phyloP scores from a whole-genome alignment of 805 yeast genomes.

The Candida ulmi region DNA sequence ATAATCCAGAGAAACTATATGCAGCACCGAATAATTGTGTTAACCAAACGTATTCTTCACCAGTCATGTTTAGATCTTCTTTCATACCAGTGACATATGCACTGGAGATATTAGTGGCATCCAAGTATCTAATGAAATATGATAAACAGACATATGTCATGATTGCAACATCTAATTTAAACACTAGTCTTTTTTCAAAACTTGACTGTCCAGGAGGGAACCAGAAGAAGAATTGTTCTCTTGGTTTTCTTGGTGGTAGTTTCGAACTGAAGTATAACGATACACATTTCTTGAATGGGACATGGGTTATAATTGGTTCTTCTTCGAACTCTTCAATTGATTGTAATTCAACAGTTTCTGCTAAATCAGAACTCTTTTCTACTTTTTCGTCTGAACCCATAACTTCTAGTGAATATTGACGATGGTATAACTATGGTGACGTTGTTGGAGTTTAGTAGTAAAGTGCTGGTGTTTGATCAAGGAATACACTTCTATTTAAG shows the following conservation, averaged over 20 bases:
- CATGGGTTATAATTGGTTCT: background rate
- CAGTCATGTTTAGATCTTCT: slow-evolving; percentile 43
- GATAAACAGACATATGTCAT: slow-evolving; percentile 12
- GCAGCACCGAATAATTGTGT: slow-evolving; percentile 4
- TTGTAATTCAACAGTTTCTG: too few species aligned
- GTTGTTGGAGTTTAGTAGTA: too few species aligned
- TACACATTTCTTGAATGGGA: slow-evolving; percentile 8
- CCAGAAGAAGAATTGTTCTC: slow-evolving; percentile 16
- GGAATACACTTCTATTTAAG: too few species aligned
- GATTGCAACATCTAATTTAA: slow-evolving; percentile 13
- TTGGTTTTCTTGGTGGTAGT: slow-evolving; percentile 8
- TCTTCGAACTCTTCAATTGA: background rate
- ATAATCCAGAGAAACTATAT: slow-evolving; percentile 3
- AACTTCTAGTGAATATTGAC: too few species aligned
- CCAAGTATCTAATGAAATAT: slow-evolving; percentile 15
- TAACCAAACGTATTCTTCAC: slow-evolving; percentile 32
- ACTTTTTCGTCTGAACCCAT: too few species aligned
- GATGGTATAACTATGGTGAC: too few species aligned
- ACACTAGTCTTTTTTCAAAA: slow-evolving; percentile 11
- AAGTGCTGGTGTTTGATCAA: too few species aligned
- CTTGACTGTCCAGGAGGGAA: slow-evolving; percentile 12
- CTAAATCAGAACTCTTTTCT: too few species aligned
- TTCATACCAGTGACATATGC: slow-evolving; percentile 57
- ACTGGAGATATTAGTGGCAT: slow-evolving; percentile 27
- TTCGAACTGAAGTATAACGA: slow-evolving; percentile 12